Evolutionary conservation across 495 filamentous ascomycete genomes (phyloP), one percentile per base, ranked within the genome.

Genomic region (Pseudomonodictys pantanalensis): DNA sequence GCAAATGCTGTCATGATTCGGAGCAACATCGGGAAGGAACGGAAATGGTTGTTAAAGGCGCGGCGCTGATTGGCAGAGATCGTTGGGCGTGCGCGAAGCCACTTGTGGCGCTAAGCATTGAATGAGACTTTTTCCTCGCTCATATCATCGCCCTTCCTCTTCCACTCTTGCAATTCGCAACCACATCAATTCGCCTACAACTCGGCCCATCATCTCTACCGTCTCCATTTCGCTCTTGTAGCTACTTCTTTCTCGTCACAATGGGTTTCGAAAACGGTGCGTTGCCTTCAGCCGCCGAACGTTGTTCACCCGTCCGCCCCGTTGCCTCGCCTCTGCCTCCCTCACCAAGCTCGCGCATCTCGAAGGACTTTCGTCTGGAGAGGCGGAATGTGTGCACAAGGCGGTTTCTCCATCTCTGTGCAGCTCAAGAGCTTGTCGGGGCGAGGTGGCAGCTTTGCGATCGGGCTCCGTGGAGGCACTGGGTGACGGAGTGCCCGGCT

Each of bases 261-360:
- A 68, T 68, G 65, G 64, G 65, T 58, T 61, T 68, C 62, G 62
- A 68, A 62, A 22, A 39, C 6, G 65, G 65, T 68, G 62, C 23
- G 65, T 62, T 44, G 28, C 25, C 51, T 39, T 15, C 12, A 30
- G 29, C 17, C 5, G 29, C 33, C 52, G 8, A 35, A 57, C 60
- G 60, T 58, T 53, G 58, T 58, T 8, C 35, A 56, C 22, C n/a
- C 43, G 9, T 59, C 61, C 23, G 25, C 57, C 35, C 8, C 11
- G 6, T 64, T 26, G 53, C 53, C 38, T 52, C 53, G 23, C 39
- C 25, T 57, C 53, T 52, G 32, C 45, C 11, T 35, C 2, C n/a
- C 39, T 18, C 49, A 48, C 45, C 30, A 29, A 54, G 51, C 58
- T 35, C 32, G 33, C 8, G 2, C 45, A 32, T 48, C 30, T 49